These are phyloP conservation scores for Posidonia australis DNA, from an alignment of 106 monocot genomes.

Conservation along the genomic window DNA sequence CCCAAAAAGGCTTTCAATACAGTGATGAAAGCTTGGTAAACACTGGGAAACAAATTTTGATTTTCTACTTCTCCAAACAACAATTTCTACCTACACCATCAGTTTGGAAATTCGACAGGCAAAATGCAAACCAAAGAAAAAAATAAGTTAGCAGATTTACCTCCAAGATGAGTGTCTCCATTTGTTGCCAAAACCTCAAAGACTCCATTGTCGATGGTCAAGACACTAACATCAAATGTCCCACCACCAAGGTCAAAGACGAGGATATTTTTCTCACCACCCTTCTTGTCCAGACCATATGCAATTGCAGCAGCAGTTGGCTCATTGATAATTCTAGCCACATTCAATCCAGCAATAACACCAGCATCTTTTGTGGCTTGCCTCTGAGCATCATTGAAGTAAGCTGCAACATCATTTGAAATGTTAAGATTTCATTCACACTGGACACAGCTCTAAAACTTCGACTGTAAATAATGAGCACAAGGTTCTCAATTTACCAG, in stretches of 20 bases:
- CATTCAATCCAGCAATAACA: conserved; percentile 34
- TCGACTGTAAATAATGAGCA: not conserved
- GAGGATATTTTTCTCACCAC: conserved; percentile 29
- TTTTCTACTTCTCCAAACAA: too few species aligned
- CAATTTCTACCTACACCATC: too few species aligned
- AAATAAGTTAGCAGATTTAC: conserved; percentile 1
- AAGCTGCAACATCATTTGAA: conserved; percentile 19
- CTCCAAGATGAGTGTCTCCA: conserved; percentile 48
- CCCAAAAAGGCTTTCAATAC: too few species aligned
- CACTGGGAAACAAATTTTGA: too few species aligned
- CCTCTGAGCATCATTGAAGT: conserved; percentile 43
- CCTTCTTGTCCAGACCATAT: conserved; percentile 41
- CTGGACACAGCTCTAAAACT: not conserved
- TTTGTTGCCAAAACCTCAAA: conserved; percentile 51
- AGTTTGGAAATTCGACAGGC: too few species aligned
- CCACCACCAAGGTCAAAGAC: conserved; percentile 46
- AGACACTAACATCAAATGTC: conserved; percentile 42
- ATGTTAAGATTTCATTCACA: not conserved
- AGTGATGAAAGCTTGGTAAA: too few species aligned
- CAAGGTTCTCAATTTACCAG: conserved; percentile 17
- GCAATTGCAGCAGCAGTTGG: conserved; percentile 47
- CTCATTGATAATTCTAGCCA: conserved; percentile 37
- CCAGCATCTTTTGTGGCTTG: conserved; percentile 49
- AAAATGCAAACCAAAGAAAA: too few species aligned
- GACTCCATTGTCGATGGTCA: conserved; percentile 38